Base-by-base conservation (phyloP, 345 rosid genomes). In the Gossypium mustelinum region DNA sequence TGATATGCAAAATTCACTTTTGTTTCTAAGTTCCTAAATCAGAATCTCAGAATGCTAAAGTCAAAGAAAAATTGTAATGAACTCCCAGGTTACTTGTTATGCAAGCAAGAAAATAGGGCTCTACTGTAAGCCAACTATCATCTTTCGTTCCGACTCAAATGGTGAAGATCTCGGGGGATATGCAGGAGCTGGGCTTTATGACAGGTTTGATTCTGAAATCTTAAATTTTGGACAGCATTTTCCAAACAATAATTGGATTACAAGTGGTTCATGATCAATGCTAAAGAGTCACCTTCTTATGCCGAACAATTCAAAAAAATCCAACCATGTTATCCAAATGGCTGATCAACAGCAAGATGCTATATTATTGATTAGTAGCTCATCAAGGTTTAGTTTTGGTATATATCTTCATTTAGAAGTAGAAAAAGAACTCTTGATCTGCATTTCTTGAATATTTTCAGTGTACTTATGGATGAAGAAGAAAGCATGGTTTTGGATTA, bases 111-210 rank as follows among this genome's bases (percentile, higher is more conserved):
- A 60, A 41, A 70, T 61, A 24, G 86, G 84, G 1, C 60, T 85
- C 29, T 81, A 58, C 39, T 59, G 76, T 57, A 82, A 51, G 75
- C 84, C 68, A 8, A 81, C 86, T 22, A 64, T 81, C 1, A 85
- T 85, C 48, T 82, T 85, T 66, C 76, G 86, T 54, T 82, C 86
- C 18, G 84, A 82, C 73, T 85, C 88, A 41, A 85, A 81, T 67
- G 86, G 84, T 2, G 86, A 85, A 77, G 88, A 85, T 71, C 83
- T 81, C 3, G 80, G 81, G 74, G 85, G 84, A 2, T 81, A 79
- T 81, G 88, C 88, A 0, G 84, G 88, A 2, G 88, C 88, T 13
- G 86, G 86, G 56, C 84, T 85, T 18, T 85, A 81, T 45, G 86
- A 82, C 80, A 79, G 88, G 84, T 82, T 14, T 47, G 81, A 61